Evolutionary conservation across 108 stramenopile species (phyloP).

Genomic region (Cyclotella distinguenda): DNA sequence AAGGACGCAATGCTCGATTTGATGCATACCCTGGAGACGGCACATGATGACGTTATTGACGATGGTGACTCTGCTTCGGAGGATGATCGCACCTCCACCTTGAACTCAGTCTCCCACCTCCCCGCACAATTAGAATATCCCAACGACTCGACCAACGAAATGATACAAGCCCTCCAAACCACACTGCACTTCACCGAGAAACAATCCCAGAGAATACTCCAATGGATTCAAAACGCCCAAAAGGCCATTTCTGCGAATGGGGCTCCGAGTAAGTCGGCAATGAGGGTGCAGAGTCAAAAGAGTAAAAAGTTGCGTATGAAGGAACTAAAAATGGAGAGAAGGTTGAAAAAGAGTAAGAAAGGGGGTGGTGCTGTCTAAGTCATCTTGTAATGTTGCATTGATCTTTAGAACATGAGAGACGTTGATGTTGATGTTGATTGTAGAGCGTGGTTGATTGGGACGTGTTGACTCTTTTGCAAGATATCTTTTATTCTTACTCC

Average conservation of each 20-base stretch:
- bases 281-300: slow-evolving; percentile 55
- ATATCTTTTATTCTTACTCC: too few relatives aligned
- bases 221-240: slow-evolving; percentile 66
- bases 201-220: slow-evolving; percentile 52
- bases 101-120: too few relatives aligned
- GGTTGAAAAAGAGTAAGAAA: slow-evolving; percentile 44
- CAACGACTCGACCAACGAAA: not conserved
- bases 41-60: not conserved
- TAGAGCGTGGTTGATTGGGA: too few relatives aligned
- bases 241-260: slow-evolving; percentile 52
- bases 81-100: too few relatives aligned
- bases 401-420: too few relatives aligned
- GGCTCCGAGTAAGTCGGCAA: slow-evolving; percentile 58
- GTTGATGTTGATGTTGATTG: too few relatives aligned
- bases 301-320: slow-evolving; percentile 51
- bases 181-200: slow-evolving; percentile 55
- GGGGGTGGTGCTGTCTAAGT: not conserved
- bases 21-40: too few relatives aligned
- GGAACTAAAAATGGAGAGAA: slow-evolving; percentile 38
- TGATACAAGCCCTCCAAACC: slow-evolving; percentile 13
- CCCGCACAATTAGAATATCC: not conserved
- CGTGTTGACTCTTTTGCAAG: too few relatives aligned
- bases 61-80: not conserved
- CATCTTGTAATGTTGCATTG: not conserved
- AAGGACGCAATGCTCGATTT: not conserved